phyloP scores from a whole-genome alignment of 257 asterid genomes.

The Haberlea rhodopensis region DNA sequence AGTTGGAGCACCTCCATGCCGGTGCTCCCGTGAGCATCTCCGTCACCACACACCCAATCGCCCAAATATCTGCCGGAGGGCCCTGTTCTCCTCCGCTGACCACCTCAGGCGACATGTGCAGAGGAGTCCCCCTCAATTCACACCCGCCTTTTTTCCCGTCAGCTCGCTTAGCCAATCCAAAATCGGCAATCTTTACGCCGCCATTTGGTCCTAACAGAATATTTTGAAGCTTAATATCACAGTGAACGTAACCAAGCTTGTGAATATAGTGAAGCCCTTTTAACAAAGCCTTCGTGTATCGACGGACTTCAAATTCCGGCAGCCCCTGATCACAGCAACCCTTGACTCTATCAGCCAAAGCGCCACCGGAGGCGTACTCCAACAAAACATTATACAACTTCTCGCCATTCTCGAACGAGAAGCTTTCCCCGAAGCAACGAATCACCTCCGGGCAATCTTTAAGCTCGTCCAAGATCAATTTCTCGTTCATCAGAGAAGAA shows the following conservation, averaged over 20 bases:
- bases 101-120: no score
- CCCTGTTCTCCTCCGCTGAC: no score
- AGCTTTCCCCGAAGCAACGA: slow-evolving; percentile 60
- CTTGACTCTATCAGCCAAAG: slow-evolving; percentile 47
- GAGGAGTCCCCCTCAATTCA: no score
- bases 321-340: slow-evolving; percentile 31
- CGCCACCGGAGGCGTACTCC: slow-evolving; percentile 79
- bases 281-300: slow-evolving; percentile 44
- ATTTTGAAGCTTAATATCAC: slow-evolving; percentile 83
- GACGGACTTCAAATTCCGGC: slow-evolving; percentile 45
- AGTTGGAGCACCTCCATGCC: no score
- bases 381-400: slow-evolving; percentile 67
- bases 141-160: slow-evolving; percentile 16
- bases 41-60: no score
- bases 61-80: no score
- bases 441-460: slow-evolving; percentile 58
- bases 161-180: slow-evolving; percentile 63
- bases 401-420: slow-evolving; percentile 63
- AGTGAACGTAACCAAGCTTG: slow-evolving; percentile 68
- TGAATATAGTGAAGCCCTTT: slow-evolving; percentile 62
- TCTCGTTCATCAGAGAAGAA: slow-evolving; percentile 57
- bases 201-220: slow-evolving; percentile 50
- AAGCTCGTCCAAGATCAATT: slow-evolving; percentile 49
- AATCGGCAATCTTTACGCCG: slow-evolving; percentile 65
- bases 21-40: no score